phyloP scores from a whole-genome alignment of 192 early-diverging fungal genomes.

The Gaertneriomyces sp. region DNA sequence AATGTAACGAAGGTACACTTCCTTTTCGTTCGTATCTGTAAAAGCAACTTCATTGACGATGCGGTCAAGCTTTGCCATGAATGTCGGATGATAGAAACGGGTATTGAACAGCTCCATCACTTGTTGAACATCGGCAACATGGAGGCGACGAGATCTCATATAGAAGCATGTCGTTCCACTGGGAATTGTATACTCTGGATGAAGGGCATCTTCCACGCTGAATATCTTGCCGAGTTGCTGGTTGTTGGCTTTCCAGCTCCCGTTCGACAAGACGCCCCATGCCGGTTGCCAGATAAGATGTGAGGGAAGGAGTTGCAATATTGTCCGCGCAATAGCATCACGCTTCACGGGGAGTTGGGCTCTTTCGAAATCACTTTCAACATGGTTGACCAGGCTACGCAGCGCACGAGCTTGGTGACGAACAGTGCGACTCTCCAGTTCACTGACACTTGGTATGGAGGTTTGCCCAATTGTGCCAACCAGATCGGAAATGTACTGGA shows the following conservation, averaged over 20 bases:
- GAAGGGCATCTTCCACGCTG: not conserved
- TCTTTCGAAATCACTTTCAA: conserved; percentile 7
- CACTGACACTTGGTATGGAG: not conserved
- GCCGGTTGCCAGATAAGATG: not conserved
- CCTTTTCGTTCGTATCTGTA: not conserved
- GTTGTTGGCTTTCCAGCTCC: conserved; percentile 1
- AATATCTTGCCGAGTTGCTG: not conserved
- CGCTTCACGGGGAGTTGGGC: conserved; percentile 12
- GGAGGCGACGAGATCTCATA: conserved; percentile 1
- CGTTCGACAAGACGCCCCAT: not conserved
- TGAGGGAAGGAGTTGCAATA: not conserved
- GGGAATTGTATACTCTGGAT: not conserved
- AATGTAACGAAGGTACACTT: conserved; percentile 22
- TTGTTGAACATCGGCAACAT: conserved; percentile 6
- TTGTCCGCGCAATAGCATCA: not conserved
- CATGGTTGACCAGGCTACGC: conserved; percentile 14
- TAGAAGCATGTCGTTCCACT: conserved; percentile 10
- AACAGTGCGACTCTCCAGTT: conserved; percentile 1
- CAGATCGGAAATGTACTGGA: conserved; percentile 4
- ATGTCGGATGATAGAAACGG: conserved; percentile 15
- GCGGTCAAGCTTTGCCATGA: conserved; percentile 10
- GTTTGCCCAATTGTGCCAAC: not conserved
- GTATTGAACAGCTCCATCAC: conserved; percentile 6
- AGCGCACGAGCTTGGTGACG: not conserved
- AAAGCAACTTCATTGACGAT: conserved; percentile 1